Evolutionary conservation across 805 yeast species (phyloP).

Genomic region (Nakazawaea molendinolei): DNA sequence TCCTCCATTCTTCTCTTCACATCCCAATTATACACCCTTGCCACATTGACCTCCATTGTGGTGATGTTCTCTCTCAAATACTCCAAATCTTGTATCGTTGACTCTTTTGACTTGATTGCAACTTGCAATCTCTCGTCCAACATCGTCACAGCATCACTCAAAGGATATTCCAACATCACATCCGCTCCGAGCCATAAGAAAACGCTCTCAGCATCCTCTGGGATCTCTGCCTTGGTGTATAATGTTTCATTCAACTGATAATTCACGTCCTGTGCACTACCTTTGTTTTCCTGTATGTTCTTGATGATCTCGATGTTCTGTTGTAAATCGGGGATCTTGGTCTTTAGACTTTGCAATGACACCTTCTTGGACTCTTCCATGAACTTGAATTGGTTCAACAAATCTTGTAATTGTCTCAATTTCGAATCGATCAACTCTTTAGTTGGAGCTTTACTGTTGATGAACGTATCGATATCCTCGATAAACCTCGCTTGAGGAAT

Average conservation of each 20-base stretch:
- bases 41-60: slow-evolving; percentile 96
- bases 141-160: slow-evolving; percentile 77
- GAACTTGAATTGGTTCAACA: slow-evolving; percentile 83
- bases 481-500: slow-evolving; percentile 96
- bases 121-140: slow-evolving; percentile 53
- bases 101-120: slow-evolving; percentile 51
- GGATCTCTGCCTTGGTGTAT: slow-evolving; percentile 74
- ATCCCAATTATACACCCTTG: slow-evolving; percentile 86
- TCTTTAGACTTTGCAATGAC: slow-evolving; percentile 44
- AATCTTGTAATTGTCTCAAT: slow-evolving; percentile 70
- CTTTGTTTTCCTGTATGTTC: slow-evolving; percentile 45
- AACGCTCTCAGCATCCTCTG: slow-evolving; percentile 51
- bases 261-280: slow-evolving; percentile 42
- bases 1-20: slow-evolving; percentile 64
- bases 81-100: slow-evolving; percentile 79
- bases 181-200: slow-evolving; percentile 97
- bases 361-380: slow-evolving; percentile 61
- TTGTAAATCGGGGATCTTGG: slow-evolving; percentile 86
- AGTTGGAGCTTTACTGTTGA: slow-evolving; percentile 36
- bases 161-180: slow-evolving; percentile 91
- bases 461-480: slow-evolving; percentile 69
- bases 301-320: slow-evolving; percentile 74
- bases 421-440: slow-evolving; percentile 25
- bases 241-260: slow-evolving; percentile 92
- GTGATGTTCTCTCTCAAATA: slow-evolving; percentile 85